Conservation (phyloP, 2,329 filamentous ascomycete genomes). For the Didymella keratinophila region DNA sequence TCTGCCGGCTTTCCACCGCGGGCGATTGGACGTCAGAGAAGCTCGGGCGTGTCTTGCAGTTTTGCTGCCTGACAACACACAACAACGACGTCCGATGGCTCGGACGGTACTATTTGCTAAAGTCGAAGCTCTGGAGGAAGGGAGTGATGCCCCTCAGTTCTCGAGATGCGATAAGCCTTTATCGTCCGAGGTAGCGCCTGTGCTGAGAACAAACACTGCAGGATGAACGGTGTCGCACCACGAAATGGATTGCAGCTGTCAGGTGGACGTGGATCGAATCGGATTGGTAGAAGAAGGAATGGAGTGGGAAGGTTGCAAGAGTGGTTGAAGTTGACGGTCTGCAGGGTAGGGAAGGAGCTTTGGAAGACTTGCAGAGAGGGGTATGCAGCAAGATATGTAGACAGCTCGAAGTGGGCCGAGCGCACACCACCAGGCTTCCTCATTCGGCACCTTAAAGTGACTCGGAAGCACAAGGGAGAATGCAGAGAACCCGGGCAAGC, state of each 20-base stretch:
- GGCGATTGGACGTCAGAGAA: constrained; percentile 42
- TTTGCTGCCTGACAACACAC: constrained; percentile 45
- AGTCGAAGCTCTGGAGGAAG: constrained; percentile 21
- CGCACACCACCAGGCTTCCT: constrained; percentile 37
- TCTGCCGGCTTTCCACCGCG: constrained; percentile 27
- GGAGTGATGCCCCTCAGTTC: constrained; percentile 35
- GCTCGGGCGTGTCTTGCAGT: constrained; percentile 34
- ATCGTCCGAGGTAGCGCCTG: constrained; percentile 43
- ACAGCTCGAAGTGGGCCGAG: constrained; percentile 37
- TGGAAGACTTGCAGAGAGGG: constrained; percentile 35
- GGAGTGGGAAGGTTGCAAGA: not conserved
- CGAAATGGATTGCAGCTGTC: constrained; percentile 1
- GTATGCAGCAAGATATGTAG: constrained; percentile 47
- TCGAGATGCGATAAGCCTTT: constrained; percentile 44
- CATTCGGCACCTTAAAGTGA: constrained; percentile 33
- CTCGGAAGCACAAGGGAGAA: constrained; percentile 25
- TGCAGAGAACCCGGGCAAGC: constrained; percentile 20
- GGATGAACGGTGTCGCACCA: constrained; percentile 16
- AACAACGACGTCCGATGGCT: constrained; percentile 16
- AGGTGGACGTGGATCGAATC: not conserved
- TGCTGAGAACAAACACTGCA: constrained; percentile 25
- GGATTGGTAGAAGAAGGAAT: not conserved
- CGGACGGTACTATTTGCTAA: constrained; percentile 11
- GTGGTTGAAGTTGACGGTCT: constrained; percentile 19
- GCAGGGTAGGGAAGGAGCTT: constrained; percentile 21